phyloP scores from a whole-genome alignment of 495 filamentous ascomycete species.

The Neurospora sp. region DNA sequence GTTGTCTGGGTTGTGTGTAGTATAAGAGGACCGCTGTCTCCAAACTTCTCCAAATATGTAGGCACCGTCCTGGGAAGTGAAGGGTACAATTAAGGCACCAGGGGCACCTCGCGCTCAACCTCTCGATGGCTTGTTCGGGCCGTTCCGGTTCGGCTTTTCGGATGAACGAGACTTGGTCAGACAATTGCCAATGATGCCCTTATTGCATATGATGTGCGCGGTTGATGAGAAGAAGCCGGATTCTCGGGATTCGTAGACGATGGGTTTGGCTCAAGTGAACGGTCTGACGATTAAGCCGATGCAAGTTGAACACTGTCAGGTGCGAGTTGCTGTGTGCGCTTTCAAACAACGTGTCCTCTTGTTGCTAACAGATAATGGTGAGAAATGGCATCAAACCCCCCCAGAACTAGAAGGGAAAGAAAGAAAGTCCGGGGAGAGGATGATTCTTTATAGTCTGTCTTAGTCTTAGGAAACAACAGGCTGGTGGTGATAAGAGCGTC shows the following conservation, averaged over 20 bases:
- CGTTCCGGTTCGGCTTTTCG: background rate
- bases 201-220: background rate
- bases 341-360: background rate
- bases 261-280: background rate
- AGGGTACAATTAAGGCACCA: background rate
- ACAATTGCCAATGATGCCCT: background rate
- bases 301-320: background rate
- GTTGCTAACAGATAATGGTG: background rate
- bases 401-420: background rate
- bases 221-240: background rate
- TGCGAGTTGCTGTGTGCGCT: background rate
- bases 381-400: background rate
- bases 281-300: background rate
- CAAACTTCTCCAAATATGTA: background rate
- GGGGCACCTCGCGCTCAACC: background rate
- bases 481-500: background rate
- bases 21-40: background rate
- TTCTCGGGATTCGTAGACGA: background rate
- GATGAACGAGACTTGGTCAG: background rate
- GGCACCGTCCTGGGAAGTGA: background rate
- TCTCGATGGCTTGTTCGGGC: background rate
- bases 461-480: background rate
- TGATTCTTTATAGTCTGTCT: background rate
- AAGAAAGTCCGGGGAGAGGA: background rate
- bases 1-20: background rate